Evolutionary conservation across 495 filamentous ascomycete genomes (phyloP), one percentile per base, ranked within the genome.

Genomic region (Talaromyces trachyspermus): DNA sequence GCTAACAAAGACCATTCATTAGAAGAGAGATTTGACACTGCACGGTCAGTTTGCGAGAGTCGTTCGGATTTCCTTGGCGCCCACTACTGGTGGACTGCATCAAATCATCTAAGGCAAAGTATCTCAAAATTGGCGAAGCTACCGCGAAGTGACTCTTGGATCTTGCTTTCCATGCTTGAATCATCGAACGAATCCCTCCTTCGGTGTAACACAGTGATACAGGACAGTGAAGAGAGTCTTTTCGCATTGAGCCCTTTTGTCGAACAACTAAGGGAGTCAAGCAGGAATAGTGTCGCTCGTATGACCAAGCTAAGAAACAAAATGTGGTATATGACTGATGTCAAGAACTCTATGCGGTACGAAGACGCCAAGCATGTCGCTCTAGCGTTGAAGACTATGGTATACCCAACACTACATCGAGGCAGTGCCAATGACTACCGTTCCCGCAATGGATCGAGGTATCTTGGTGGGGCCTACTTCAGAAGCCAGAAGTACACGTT

Each of bases 301-400:
- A 54, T 71, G 29, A 51, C 58, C 37, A 67, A 64, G 38, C 58
- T 72, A 1, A 77, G 92, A 33, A 85, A 94, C 62, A 97, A 97
- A 72, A 95, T 95, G 88, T 98, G 92, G 92, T 98, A 95, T 62
- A 86, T 92, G 53, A 95, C 90, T 5, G 92, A 97, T 62, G 92
- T 97, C 35, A 83, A 85, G 46, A 91, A 95, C 56, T 96, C 91
- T 14, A 87, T 80, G 33, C 76, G 80, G 2, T 98, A 95, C 56
- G 91, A 95, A 49, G 86, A 94, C 60, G 89, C 89, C 18, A 82
- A 83, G 49, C 84, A 91, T 59, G 83, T 98, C 9, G 86, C 89
- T 9, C 73, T 83, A 48, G 92, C 92, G 24, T 66, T 98, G 37
- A 92, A 90, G 61, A 86, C 82, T n/a, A 98, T 98, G 92, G 70